Conservation (phyloP, 192 early-diverging fungal species). For the Entomortierella parvispora region DNA sequence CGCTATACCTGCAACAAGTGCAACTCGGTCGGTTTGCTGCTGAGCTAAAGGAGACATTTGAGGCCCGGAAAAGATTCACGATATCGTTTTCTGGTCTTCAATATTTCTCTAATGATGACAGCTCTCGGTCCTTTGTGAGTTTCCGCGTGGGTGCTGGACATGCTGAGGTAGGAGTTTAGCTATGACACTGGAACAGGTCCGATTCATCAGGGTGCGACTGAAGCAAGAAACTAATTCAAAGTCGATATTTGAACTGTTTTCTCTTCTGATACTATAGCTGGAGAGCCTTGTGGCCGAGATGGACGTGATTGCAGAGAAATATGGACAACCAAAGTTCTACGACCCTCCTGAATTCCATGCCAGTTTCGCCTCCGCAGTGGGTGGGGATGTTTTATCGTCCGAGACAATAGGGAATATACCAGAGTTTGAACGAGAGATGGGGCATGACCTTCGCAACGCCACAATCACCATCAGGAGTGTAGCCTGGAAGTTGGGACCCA, state of each 20-base stretch:
- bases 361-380: constrained; percentile 49
- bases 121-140: constrained; percentile 41
- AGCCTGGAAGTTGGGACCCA: constrained; percentile 36
- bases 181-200: not conserved
- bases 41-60: constrained; percentile 31
- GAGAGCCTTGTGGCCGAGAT: constrained; percentile 36
- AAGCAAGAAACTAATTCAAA: not conserved
- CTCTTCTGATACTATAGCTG: not conserved
- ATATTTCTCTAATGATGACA: constrained; percentile 39
- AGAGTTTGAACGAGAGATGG: constrained; percentile 14
- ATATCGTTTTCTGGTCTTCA: constrained; percentile 37
- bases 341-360: constrained; percentile 38
- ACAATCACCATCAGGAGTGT: constrained; percentile 21
- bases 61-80: constrained; percentile 27
- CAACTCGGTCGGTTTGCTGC: constrained; percentile 28
- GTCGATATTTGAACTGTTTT: not conserved
- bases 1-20: constrained; percentile 36
- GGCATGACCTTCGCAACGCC: constrained; percentile 22
- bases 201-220: not conserved
- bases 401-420: constrained; percentile 4
- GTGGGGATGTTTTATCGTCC: constrained; percentile 18
- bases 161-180: constrained; percentile 17
- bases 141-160: constrained; percentile 41
- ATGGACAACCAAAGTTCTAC: constrained; percentile 39
- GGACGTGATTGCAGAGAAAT: constrained; percentile 30